Percentiles rank a stretch among this genome's conserved stretches.
Evolutionary conservation across 2,329 filamentous ascomycete genomes (phyloP).

Genomic region (Clarireedia sp.): DNA sequence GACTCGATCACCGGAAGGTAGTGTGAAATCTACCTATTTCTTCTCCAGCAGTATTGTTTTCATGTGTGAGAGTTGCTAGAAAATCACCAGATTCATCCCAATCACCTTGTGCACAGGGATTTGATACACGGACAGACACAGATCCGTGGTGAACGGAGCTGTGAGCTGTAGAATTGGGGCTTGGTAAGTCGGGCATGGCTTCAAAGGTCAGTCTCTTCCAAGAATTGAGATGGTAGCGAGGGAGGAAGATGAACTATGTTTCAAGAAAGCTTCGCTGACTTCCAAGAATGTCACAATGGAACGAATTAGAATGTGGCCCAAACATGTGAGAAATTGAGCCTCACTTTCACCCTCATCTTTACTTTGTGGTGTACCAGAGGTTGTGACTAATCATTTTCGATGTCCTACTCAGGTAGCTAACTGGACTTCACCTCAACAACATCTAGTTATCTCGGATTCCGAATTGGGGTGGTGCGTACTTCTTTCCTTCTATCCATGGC

Average conservation of each 20-base stretch:
- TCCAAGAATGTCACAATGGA: too few relatives aligned
- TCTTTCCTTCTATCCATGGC: too few relatives aligned
- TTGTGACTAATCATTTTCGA: too few relatives aligned
- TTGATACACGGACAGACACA: neutral
- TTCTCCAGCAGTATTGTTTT: conserved; percentile 1
- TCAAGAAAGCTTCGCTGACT: too few relatives aligned
- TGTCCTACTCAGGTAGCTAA: too few relatives aligned
- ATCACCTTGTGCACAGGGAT: neutral
- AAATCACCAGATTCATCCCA: neutral
- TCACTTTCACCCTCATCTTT: too few relatives aligned
- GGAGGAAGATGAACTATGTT: neutral
- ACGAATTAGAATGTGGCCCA: too few relatives aligned
- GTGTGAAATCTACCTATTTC: neutral
- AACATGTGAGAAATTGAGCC: too few relatives aligned
- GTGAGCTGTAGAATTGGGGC: neutral
- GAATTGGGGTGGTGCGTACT: too few relatives aligned
- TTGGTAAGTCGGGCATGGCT: neutral
- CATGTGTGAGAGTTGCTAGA: conserved; percentile 2
- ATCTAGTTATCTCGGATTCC: too few relatives aligned
- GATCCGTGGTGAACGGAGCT: neutral
- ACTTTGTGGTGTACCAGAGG: too few relatives aligned
- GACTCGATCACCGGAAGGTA: neutral
- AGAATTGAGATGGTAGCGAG: neutral
- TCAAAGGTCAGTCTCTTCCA: neutral
- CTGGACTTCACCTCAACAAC: too few relatives aligned